A percentile compares a stretch with the other conserved stretches of the same genome.
These are phyloP conservation scores for Fusarium nanum DNA, from an alignment of 2,329 filamentous ascomycete species.

Conservation along the genomic window DNA sequence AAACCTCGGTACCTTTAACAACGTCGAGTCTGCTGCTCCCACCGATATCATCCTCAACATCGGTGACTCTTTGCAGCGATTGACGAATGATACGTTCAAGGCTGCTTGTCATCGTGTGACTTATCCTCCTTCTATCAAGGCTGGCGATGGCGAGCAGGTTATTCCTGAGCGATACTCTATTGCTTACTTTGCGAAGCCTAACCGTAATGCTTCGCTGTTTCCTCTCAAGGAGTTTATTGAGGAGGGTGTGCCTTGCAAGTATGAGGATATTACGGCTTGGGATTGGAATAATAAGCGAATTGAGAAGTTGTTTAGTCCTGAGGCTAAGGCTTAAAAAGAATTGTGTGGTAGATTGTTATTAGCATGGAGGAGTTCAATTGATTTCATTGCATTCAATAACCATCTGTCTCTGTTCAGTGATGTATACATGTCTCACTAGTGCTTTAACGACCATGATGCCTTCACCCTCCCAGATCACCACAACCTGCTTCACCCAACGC, in stretches of 20 bases:
- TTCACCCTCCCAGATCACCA: too few species aligned
- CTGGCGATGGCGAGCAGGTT: constrained; percentile 25
- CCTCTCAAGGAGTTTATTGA: constrained; percentile 48
- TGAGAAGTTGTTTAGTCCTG: constrained; percentile 39
- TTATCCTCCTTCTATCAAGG: constrained; percentile 41
- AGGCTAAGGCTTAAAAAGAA: not conserved
- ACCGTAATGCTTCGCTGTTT: constrained; percentile 47
- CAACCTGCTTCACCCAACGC: too few species aligned
- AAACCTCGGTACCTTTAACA: constrained; percentile 40
- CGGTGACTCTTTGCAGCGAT: constrained; percentile 54
- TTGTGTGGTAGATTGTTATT: constrained; percentile 1
- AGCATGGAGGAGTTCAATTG: constrained; percentile 14
- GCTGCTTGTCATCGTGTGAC: constrained; percentile 52
- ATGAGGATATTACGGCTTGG: constrained; percentile 51
- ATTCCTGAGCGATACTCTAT: constrained; percentile 47
- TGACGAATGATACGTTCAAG: constrained; percentile 52
- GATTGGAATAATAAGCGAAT: constrained; percentile 49
- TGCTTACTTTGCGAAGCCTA: constrained; percentile 49
- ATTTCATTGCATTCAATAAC: not conserved
- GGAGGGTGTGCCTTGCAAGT: constrained; percentile 39
- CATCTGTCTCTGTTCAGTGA: fast-evolving
- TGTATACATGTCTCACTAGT: fast-evolving
- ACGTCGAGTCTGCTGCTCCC: constrained; percentile 40
- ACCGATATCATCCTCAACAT: constrained; percentile 55
- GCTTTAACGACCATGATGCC: not conserved